phyloP scores from a whole-genome alignment of 2,329 filamentous ascomycete genomes.

The Beauveria sp. region DNA sequence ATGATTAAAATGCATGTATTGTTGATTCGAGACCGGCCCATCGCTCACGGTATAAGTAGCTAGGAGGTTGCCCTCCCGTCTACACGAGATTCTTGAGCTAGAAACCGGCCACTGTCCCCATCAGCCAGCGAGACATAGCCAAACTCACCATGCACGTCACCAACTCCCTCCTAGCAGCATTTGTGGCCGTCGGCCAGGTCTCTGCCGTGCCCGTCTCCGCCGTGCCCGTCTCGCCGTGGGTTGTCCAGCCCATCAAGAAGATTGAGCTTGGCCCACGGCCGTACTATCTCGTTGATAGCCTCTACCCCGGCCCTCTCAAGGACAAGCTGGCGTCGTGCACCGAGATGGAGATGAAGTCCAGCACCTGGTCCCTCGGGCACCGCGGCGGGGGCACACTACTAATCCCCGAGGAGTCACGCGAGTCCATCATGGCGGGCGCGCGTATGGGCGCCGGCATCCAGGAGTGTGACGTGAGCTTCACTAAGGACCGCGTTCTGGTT shows the following conservation, averaged over 20 bases:
- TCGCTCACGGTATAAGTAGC: neutral
- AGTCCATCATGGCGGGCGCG: slow-evolving; percentile 54
- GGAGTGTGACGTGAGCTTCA: slow-evolving; percentile 63
- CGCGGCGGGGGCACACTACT: slow-evolving; percentile 54
- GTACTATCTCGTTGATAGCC: slow-evolving; percentile 55
- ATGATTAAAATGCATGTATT: neutral
- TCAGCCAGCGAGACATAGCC: too few relatives aligned
- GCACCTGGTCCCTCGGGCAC: slow-evolving; percentile 53
- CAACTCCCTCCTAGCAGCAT: slow-evolving; percentile 21
- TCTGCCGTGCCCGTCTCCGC: slow-evolving; percentile 13
- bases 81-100: neutral
- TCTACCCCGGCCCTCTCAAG: slow-evolving; percentile 54
- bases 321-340: slow-evolving; percentile 50
- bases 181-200: slow-evolving; percentile 21
- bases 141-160: slow-evolving; percentile 25
- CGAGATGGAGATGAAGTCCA: slow-evolving; percentile 42
- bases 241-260: slow-evolving; percentile 31
- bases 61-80: neutral
- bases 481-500: slow-evolving; percentile 56
- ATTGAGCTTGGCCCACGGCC: slow-evolving; percentile 57
- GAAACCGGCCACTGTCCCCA: neutral
- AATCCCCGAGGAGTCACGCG: slow-evolving; percentile 55
- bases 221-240: slow-evolving; percentile 16
- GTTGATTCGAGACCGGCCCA: neutral
- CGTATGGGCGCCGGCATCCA: slow-evolving; percentile 60